Percentiles rank a stretch among this genome's conserved stretches.
Evolutionary conservation across 2,329 filamentous ascomycete species (phyloP).

Genomic region (Orbilia oligospora): DNA sequence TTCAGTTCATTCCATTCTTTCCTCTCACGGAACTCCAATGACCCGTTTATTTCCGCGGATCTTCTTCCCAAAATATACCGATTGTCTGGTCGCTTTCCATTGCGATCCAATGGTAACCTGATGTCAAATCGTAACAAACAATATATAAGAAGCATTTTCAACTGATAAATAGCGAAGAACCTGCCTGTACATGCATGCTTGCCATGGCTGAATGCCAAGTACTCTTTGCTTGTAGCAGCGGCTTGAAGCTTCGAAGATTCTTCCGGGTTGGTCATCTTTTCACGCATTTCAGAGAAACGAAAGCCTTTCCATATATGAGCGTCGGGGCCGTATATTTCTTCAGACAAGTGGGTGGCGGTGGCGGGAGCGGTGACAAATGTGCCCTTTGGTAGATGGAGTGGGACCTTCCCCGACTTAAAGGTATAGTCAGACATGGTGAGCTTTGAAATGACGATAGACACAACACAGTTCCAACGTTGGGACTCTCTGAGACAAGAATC

Average conservation of each 20-base stretch:
- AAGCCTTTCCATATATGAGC: constrained; percentile 68
- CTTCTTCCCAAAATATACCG: constrained; percentile 45
- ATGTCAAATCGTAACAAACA: constrained; percentile 67
- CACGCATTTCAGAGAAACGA: constrained; percentile 67
- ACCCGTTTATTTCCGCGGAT: constrained; percentile 33
- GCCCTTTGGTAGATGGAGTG: constrained; percentile 43
- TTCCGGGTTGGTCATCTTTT: constrained; percentile 62
- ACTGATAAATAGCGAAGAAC: constrained; percentile 68
- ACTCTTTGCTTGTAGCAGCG: constrained; percentile 65
- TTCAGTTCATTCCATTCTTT: constrained; percentile 33
- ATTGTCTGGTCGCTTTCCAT: constrained; percentile 48
- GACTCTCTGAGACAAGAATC: constrained; percentile 69
- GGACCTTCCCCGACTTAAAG: constrained; percentile 24
- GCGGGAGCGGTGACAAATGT: constrained; percentile 61
- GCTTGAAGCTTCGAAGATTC: constrained; percentile 59
- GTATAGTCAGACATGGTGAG: constrained; percentile 4
- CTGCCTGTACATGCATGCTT: constrained; percentile 67
- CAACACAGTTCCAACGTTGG: constrained; percentile 67
- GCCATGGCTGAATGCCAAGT: constrained; percentile 67
- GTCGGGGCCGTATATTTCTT: constrained; percentile 65
- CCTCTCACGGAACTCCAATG: constrained; percentile 49
- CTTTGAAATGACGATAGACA: constrained; percentile 64
- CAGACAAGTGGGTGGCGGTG: constrained; percentile 64
- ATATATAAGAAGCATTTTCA: constrained; percentile 67
- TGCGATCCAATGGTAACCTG: constrained; percentile 61